Evolutionary conservation across 768 basidiomycete species (phyloP), one percentile per base, ranked within the genome.

Genomic region (Megacollybia marginata): DNA sequence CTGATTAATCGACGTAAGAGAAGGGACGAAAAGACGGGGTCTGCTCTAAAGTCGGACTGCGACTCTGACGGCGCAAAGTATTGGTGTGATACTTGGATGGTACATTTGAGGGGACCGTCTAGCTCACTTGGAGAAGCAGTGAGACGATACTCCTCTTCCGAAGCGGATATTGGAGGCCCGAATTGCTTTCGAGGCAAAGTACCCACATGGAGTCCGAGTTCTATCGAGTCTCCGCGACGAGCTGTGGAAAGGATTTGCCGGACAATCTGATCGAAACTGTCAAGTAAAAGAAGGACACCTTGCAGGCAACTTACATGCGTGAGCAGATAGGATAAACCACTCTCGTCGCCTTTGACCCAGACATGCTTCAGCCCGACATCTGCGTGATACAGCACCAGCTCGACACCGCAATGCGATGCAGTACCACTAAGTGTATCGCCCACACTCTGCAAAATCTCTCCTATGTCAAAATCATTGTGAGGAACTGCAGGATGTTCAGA

Each of bases 301-400:
- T 50, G 36, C 20, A 46, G 8, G 33, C 33, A 46, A 75, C 91
- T 72, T 69, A 95, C 94, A 74, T 93, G 87, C 35, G 83, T 82
- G 50, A 96, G 64, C 2, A 83, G 78, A 69, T 86, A 94, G 35
- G 81, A 81, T 52, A 95, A 70, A 9, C 84, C 92, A 58, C 82
- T 84, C 59, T 92, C 93, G 57, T 92, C 88, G 16, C 90, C 92
- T 57, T 72, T 79, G 12, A 95, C 92, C 50, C 80, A 83, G 46
- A 92, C 76, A 55, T 93, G 90, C 69, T 88, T 88, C 73, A 96
- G 74, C 18, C 85, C 85, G 18, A 87, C 83, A 62, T 95, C 92
- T 16, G 84, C 88, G 58, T 97, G 92, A 62, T 85, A 94, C 11
- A 96, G 69, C 15, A 95, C 91, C 54, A 97, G 70, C 64, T 97